Conservation (phyloP, 2,329 filamentous ascomycete species). For the Pyricularia pennisetigena region DNA sequence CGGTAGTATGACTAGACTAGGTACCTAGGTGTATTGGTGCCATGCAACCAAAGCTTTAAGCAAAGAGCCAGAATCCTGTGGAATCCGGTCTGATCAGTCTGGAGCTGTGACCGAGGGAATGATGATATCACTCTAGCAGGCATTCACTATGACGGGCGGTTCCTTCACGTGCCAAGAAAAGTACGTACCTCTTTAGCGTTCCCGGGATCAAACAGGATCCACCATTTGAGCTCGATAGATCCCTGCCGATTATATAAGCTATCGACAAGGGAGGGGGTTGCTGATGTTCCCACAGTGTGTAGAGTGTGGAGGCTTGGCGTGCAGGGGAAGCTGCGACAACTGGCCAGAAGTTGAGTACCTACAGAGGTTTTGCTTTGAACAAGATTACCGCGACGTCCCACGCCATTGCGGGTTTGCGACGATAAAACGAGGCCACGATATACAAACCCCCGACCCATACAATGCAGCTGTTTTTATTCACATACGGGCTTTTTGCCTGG, state of each 20-base stretch:
- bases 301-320: background rate
- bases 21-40: background rate
- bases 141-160: background rate
- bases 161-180: background rate
- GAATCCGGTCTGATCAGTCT: background rate
- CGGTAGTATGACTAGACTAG: background rate
- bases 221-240: background rate
- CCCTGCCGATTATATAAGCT: background rate
- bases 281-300: background rate
- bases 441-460: constrained; percentile 14
- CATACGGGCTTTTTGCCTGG: constrained; percentile 61
- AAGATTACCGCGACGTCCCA: background rate
- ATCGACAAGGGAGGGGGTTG: background rate
- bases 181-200: background rate
- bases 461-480: constrained; percentile 57
- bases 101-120: background rate
- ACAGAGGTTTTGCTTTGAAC: background rate
- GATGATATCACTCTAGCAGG: background rate
- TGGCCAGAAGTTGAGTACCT: background rate
- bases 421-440: constrained; percentile 5
- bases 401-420: background rate
- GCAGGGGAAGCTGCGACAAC: background rate
- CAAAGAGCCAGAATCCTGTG: background rate
- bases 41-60: background rate
- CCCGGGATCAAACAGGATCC: no score